These are phyloP conservation scores for Quercus rubra DNA, from an alignment of 306 rosid genomes.

Conservation along the genomic window DNA sequence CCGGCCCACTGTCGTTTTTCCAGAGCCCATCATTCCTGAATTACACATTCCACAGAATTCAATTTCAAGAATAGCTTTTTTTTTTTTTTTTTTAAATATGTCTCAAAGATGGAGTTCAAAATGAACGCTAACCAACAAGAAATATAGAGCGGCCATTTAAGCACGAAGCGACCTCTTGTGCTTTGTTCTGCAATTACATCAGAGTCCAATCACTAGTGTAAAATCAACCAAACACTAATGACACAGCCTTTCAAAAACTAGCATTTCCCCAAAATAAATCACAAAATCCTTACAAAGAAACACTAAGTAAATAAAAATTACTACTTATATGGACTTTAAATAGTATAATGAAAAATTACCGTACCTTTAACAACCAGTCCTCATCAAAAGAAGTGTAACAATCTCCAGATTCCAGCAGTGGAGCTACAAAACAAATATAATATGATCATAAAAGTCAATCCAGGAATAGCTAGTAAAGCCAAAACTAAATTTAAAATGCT, in stretches of 20 bases:
- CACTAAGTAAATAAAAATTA: neutral
- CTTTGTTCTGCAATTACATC: constrained; percentile 1
- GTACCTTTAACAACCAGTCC: constrained; percentile 9
- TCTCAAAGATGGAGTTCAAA: neutral
- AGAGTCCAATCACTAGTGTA: neutral
- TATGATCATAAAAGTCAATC: neutral
- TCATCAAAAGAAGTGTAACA: neutral
- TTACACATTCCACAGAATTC: neutral
- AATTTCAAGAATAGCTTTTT: neutral
- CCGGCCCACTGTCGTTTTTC: constrained; percentile 16
- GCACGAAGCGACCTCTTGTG: constrained; percentile 3
- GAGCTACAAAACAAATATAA: neutral
- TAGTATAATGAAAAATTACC: neutral
- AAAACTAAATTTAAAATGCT: neutral
- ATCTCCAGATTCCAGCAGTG: neutral
- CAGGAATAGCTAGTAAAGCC: neutral
- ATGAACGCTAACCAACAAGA: neutral
- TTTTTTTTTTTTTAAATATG: neutral
- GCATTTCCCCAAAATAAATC: too few species aligned
- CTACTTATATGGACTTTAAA: neutral
- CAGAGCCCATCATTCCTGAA: constrained; percentile 18
- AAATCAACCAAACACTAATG: neutral
- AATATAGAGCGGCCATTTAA: constrained; percentile 9
- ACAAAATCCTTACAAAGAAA: too few species aligned
- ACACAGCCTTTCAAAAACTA: too few species aligned